Evolutionary conservation across 345 rosid genomes (phyloP).

Genomic region (Luvunga scandens): DNA sequence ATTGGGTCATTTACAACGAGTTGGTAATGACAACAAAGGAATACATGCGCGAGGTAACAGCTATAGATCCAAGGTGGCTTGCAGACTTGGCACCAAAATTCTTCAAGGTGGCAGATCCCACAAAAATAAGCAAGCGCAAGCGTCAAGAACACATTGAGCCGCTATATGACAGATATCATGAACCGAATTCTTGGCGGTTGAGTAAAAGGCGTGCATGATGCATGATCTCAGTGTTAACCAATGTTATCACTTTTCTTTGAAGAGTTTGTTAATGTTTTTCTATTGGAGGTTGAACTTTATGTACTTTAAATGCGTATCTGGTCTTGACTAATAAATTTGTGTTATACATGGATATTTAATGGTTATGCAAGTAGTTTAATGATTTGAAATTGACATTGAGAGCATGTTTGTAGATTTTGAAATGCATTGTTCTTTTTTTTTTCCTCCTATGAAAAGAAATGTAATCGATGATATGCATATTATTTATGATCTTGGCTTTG

Average conservation of each 20-base stretch:
- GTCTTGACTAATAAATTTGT: too few species aligned
- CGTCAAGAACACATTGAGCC: constrained; percentile 81
- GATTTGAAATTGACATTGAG: too few species aligned
- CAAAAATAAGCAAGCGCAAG: constrained; percentile 84
- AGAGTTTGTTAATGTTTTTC: too few species aligned
- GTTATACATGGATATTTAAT: too few species aligned
- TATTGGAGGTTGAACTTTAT: too few species aligned
- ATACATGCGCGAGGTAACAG: constrained; percentile 84
- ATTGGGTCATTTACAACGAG: constrained; percentile 93
- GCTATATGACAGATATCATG: constrained; percentile 77
- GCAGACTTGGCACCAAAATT: constrained; percentile 86
- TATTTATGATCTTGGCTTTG: too few species aligned
- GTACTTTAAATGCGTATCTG: too few species aligned
- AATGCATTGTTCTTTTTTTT: too few species aligned
- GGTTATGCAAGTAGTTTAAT: too few species aligned
- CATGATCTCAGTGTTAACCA: background rate
- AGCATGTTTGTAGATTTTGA: too few species aligned
- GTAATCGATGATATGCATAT: too few species aligned
- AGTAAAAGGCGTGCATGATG: constrained; percentile 77
- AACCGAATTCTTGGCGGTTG: constrained; percentile 85
- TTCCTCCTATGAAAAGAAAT: too few species aligned
- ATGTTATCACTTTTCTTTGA: background rate
- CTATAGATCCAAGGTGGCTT: constrained; percentile 88
- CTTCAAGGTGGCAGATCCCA: constrained; percentile 80
- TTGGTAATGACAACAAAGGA: constrained; percentile 92